A percentile compares a stretch with the other conserved stretches of the same genome.
Conservation (phyloP, 345 rosid species). For the Eucalyptus curtisii region DNA sequence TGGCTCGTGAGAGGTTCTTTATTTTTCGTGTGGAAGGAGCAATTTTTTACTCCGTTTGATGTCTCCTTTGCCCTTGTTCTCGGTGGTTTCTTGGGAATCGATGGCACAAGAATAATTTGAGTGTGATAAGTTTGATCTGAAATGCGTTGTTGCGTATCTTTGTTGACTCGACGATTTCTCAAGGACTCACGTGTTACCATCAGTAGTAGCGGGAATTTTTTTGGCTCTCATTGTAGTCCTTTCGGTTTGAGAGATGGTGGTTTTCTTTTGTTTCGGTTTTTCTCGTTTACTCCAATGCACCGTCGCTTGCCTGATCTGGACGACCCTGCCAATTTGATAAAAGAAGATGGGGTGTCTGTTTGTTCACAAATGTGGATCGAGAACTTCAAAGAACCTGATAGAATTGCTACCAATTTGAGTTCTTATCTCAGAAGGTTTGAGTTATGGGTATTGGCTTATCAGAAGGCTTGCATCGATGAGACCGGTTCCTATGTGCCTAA, state of each 20-base stretch:
- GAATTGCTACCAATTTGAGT: slow-evolving; percentile 41
- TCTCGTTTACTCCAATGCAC: slow-evolving; percentile 42
- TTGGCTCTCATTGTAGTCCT: not conserved
- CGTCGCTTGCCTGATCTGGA: slow-evolving; percentile 67
- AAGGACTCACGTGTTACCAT: not conserved
- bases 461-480: slow-evolving; percentile 83
- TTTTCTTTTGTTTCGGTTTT: slow-evolving; percentile 20
- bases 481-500: slow-evolving; percentile 84
- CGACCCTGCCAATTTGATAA: slow-evolving; percentile 67
- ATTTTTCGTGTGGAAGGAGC: not conserved
- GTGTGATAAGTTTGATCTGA: not conserved
- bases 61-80: not conserved
- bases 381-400: slow-evolving; percentile 35
- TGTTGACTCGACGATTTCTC: not conserved
- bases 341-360: slow-evolving; percentile 89
- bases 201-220: not conserved
- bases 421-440: slow-evolving; percentile 73
- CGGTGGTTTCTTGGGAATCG: not conserved
- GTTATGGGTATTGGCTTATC: slow-evolving; percentile 90
- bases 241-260: not conserved
- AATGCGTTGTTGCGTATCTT: not conserved
- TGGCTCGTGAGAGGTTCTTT: not conserved
- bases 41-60: not conserved
- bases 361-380: slow-evolving; percentile 98
- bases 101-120: not conserved